Base-by-base conservation (phyloP, 306 rosid species). In the Leucaena leucocephala region DNA sequence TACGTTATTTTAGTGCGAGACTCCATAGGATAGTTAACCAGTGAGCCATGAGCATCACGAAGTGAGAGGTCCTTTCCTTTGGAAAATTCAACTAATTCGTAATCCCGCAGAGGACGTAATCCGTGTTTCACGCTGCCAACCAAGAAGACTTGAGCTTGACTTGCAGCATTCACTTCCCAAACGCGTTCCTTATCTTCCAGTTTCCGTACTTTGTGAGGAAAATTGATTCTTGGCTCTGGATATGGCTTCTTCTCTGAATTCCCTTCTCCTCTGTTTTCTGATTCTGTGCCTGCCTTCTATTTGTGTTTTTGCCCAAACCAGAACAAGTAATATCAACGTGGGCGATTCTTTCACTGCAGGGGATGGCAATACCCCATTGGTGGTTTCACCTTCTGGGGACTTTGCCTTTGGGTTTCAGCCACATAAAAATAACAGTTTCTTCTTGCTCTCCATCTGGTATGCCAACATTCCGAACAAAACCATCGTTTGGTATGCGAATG, bases 381-480 rank as follows among this genome's bases (percentile, higher is more conserved):
- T 86, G 11, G 72, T 77, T 81, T 91, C 94, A 6, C 87, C 92
- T 64, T 85, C 90, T 4, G 83, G 81, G 16, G 89, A 89, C 55
- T 91, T 91, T 64, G 89, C 92, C 33, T 89, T 89, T 50, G 88
- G 94, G 15, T 88, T 91, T 80, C 59, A 45, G 8, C 82, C 76
- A n/a, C 79, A 71, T n/a, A 0, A 58, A 0, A 36, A 42, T 0
- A 38, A 19, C 7, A 21, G 78, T 65, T 59, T 12, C 19, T 87
- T 86, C 86, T 68, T 89, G 50, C 89, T 86, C 44, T 80, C 88
- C 55, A 83, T 87, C n/a, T 92, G 94, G 91, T 92, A 74, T 78
- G 72, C 83, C 6, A 85, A 73, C 2, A 69, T 90, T 42, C 83
- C 69, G 6, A 69, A 76, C 2, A 81, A 15, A 34, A 88, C 89